phyloP scores from a whole-genome alignment of 2,329 filamentous ascomycete genomes.

The Lasiodiplodia sp. region DNA sequence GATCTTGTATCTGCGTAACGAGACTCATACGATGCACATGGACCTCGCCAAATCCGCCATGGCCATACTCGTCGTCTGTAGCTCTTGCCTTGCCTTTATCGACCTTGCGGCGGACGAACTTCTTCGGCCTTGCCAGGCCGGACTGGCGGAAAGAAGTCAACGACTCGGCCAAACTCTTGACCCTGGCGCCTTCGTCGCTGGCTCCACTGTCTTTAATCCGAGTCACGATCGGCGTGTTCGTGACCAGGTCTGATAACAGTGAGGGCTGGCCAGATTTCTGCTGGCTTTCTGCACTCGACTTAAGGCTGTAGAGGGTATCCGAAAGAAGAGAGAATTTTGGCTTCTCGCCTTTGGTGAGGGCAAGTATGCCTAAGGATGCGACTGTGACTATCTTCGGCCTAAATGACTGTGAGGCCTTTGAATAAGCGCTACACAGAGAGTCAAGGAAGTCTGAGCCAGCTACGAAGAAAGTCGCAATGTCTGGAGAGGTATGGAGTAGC shows the following conservation, averaged over 20 bases:
- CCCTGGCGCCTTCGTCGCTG: conserved; percentile 59
- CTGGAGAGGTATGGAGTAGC: conserved; percentile 67
- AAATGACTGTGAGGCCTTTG: conserved; percentile 66
- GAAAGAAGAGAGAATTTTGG: conserved; percentile 77
- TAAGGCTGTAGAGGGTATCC: conserved; percentile 84
- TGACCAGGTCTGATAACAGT: conserved; percentile 82
- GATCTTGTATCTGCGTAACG: conserved; percentile 88
- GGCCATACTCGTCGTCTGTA: conserved; percentile 42
- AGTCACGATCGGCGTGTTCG: conserved; percentile 76
- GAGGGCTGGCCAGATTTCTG: conserved; percentile 57
- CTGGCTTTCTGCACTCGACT: conserved; percentile 72
- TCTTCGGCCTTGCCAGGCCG: conserved; percentile 61
- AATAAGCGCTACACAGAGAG: conserved; percentile 71
- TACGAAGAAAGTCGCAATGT: conserved; percentile 69
- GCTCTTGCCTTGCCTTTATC: conserved; percentile 70
- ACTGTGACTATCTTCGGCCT: conserved; percentile 74
- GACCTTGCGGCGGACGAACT: conserved; percentile 63
- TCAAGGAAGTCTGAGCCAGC: conserved; percentile 90
- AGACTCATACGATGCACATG: conserved; percentile 85
- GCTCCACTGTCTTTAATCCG: conserved; percentile 64
- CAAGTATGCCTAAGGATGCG: conserved; percentile 76
- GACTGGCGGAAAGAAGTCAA: conserved; percentile 64
- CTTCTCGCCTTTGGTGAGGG: conserved; percentile 70
- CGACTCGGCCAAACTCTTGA: conserved; percentile 66
- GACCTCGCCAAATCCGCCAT: conserved; percentile 56